Percentiles rank a stretch among this genome's conserved stretches.
Evolutionary conservation across 2,329 filamentous ascomycete species (phyloP).

Genomic region (Colletotrichum acutatum): DNA sequence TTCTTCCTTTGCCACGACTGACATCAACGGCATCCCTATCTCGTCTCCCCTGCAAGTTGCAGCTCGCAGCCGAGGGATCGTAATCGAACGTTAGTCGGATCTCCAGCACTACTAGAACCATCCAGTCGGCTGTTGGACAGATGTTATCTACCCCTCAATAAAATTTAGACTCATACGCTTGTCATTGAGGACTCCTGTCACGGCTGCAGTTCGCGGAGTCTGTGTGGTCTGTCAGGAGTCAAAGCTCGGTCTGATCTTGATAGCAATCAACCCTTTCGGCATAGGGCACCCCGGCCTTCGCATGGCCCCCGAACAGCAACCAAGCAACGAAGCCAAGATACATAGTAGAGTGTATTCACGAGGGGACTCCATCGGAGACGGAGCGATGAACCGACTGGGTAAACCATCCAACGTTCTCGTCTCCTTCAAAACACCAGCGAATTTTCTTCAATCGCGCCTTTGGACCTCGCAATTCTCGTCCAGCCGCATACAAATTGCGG

Average conservation of each 20-base stretch:
- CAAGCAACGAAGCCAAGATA: neutral
- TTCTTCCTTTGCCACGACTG: slow-evolving; percentile 5
- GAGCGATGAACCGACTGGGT: slow-evolving; percentile 9
- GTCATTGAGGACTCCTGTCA: neutral
- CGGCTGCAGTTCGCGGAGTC: slow-evolving; percentile 16
- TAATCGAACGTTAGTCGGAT: slow-evolving; percentile 8
- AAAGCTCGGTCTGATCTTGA: slow-evolving; percentile 17
- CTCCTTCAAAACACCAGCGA: neutral
- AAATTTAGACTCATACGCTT: neutral
- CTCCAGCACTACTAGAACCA: neutral
- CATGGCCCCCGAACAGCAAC: neutral
- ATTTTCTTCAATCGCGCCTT: neutral
- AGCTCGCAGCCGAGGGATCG: neutral
- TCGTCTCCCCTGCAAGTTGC: neutral
- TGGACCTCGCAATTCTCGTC: neutral
- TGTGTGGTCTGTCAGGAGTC: slow-evolving; percentile 10
- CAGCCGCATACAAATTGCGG: slow-evolving; percentile 33
- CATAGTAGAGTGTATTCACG: slow-evolving; percentile 10
- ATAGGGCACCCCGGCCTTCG: slow-evolving; percentile 6
- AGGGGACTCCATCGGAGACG: neutral
- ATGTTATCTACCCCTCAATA: neutral
- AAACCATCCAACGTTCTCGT: neutral
- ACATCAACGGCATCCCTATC: neutral
- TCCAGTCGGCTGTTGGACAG: neutral
- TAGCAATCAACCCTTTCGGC: neutral